Percentiles rank a stretch among this genome's conserved stretches.
Evolutionary conservation across 2,329 filamentous ascomycete genomes (phyloP).

Genomic region (Pyrenophora seminiperda): DNA sequence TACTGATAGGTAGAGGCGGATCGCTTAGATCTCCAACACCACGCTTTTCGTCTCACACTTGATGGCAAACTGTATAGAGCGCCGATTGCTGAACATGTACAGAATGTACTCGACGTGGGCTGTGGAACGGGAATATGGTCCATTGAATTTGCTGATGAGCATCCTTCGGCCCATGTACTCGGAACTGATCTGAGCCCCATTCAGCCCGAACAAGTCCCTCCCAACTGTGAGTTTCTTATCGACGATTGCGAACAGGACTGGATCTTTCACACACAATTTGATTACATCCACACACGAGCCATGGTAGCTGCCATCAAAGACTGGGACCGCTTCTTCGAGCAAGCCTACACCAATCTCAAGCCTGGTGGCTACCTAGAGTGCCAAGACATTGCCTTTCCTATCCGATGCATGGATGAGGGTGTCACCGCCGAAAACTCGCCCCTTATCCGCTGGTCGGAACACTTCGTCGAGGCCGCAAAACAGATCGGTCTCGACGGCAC

Average conservation of each 20-base stretch:
- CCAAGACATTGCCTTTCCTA: conserved; percentile 49
- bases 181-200: conserved; percentile 46
- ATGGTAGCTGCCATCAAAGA: conserved; percentile 61
- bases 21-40: conserved; percentile 42
- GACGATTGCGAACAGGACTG: conserved; percentile 56
- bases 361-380: conserved; percentile 60
- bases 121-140: conserved; percentile 44
- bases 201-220: conserved; percentile 38
- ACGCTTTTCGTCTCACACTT: conserved; percentile 41
- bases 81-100: conserved; percentile 33
- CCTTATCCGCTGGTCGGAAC: conserved; percentile 34
- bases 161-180: conserved; percentile 40
- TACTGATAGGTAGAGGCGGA: conserved; percentile 33
- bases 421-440: conserved; percentile 31
- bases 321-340: conserved; percentile 57
- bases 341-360: conserved; percentile 48
- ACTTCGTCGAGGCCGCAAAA: conserved; percentile 32
- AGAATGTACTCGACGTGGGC: conserved; percentile 41
- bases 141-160: conserved; percentile 40
- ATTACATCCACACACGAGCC: conserved; percentile 62
- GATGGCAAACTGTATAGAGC: conserved; percentile 39
- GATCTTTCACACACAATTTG: conserved; percentile 60
- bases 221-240: conserved; percentile 44
- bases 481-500: conserved; percentile 48
- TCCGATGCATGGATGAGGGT: conserved; percentile 29